These are phyloP conservation scores for Thalassiosira exigua DNA, from an alignment of 352 stramenopile species.

Conservation along the genomic window DNA sequence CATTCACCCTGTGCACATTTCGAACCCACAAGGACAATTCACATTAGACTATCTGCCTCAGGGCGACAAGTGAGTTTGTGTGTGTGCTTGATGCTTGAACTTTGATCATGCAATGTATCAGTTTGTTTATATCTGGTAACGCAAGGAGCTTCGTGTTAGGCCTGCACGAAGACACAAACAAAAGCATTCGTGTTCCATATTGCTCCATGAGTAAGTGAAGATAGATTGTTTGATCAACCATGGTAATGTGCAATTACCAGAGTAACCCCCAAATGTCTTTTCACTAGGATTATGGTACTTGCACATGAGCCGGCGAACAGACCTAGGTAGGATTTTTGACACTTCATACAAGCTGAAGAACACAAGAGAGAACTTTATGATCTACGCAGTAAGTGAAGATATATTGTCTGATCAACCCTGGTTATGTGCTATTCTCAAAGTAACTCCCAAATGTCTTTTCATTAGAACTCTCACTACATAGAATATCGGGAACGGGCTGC, in stretches of 20 bases:
- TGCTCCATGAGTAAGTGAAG: slow-evolving; percentile 56
- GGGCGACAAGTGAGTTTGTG: slow-evolving; percentile 9
- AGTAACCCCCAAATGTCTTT: too few relatives aligned
- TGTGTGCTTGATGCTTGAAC: too few relatives aligned
- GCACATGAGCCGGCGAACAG: slow-evolving; percentile 31
- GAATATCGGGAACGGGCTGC: slow-evolving; percentile 57
- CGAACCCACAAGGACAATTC: slow-evolving; percentile 34
- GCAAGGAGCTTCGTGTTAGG: slow-evolving; percentile 44
- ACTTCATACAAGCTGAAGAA: slow-evolving; percentile 47
- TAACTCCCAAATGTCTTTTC: slow-evolving; percentile 5
- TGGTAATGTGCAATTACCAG: too few relatives aligned
- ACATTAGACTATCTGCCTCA: slow-evolving; percentile 55
- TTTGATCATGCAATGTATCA: too few relatives aligned
- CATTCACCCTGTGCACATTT: slow-evolving; percentile 34
- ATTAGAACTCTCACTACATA: slow-evolving; percentile 54
- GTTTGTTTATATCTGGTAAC: too few relatives aligned
- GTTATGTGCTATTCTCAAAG: background rate
- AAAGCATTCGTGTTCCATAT: slow-evolving; percentile 51
- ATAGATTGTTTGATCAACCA: too few relatives aligned
- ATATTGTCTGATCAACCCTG: slow-evolving; percentile 11
- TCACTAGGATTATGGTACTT: slow-evolving; percentile 57
- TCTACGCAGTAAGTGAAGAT: slow-evolving; percentile 49
- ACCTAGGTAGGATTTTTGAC: slow-evolving; percentile 52
- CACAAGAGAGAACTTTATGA: slow-evolving; percentile 52
- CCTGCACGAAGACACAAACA: slow-evolving; percentile 44